Evolutionary conservation across 1,284 basidiomycete genomes (phyloP), one percentile per base, ranked within the genome.

Genomic region (Tetrapyrgos nigripes): DNA sequence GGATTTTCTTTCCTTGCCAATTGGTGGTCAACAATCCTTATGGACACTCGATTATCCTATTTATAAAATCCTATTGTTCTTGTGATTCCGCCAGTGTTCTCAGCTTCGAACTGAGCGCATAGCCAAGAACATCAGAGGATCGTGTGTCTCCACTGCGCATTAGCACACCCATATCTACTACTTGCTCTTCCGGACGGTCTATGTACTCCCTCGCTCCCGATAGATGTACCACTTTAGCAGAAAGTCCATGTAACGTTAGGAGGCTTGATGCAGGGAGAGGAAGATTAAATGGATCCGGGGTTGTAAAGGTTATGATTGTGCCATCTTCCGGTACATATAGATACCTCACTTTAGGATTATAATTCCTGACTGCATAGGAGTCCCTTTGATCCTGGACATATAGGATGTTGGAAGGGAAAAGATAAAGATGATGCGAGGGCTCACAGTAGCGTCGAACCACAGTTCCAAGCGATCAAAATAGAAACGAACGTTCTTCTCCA

Each of bases 161-260:
- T 29, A 58, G 40, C 23, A 58, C 57, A 24, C 13, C 19, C 23
- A 53, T 17, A 13, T 43, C 21, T 24, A 49, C 45, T 17, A 44
- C 8, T 49, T 53, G 51, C 23, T 21, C 4, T 5, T 58, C 45
- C 10, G 73, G 28, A 4, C 54, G 55, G 13, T 72, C 68, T n/a
- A 76, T 61, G 40, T 71, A 67, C 47, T 70, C 66, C n/a, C 61
- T 65, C n/a, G 72, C 71, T 43, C 73, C 72, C 1, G 72, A 75
- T 26, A 75, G 55, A 56, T 71, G 59, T 14, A 69, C 68, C 3
- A 73, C 66, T 35, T 66, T 65, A 24, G 69, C 73, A 54, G 69
- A 73, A 5, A 67, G 59, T 2, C 68, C 73, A 57, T 68, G 66
- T 11, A 67, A 27, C 10, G 51, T 49, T 10, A 68, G 61, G 31